phyloP scores from a whole-genome alignment of 192 early-diverging fungal species.

The Haplosporangium gracile region DNA sequence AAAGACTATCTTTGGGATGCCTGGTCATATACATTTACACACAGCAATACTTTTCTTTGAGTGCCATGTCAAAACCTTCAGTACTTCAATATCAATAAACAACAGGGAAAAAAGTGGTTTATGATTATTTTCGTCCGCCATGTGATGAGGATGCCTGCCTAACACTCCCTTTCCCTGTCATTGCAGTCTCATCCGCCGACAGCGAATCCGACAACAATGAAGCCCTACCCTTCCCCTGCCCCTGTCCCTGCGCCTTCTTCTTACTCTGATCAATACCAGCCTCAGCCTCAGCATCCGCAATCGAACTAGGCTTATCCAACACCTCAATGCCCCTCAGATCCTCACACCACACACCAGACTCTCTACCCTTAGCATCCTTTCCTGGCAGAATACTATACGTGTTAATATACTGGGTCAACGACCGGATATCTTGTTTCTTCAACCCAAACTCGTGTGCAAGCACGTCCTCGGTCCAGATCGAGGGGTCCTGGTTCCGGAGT shows the following conservation, averaged over 20 bases:
- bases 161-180: not conserved
- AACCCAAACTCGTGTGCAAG: conserved; percentile 38
- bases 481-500: conserved; percentile 45
- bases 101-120: not conserved
- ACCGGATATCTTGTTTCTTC: conserved; percentile 20
- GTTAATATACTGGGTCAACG: conserved; percentile 43
- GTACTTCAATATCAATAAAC: not conserved
- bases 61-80: not conserved
- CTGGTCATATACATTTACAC: not conserved
- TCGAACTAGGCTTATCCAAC: conserved; percentile 35
- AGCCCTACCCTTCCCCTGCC: not conserved
- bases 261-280: not conserved
- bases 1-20: no score
- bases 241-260: not conserved
- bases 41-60: not conserved
- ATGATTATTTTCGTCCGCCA: not conserved
- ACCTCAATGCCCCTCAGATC: conserved; percentile 39
- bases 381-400: conserved; percentile 48
- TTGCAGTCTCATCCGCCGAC: not conserved
- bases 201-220: not conserved
- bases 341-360: conserved; percentile 52
- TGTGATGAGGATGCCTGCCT: not conserved
- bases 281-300: conserved; percentile 23
- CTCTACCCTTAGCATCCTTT: conserved; percentile 49
- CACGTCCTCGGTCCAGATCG: conserved; percentile 35